These are phyloP conservation scores for Rostrohypoxylon terebratum DNA, from an alignment of 495 filamentous ascomycete species.

Conservation along the genomic window DNA sequence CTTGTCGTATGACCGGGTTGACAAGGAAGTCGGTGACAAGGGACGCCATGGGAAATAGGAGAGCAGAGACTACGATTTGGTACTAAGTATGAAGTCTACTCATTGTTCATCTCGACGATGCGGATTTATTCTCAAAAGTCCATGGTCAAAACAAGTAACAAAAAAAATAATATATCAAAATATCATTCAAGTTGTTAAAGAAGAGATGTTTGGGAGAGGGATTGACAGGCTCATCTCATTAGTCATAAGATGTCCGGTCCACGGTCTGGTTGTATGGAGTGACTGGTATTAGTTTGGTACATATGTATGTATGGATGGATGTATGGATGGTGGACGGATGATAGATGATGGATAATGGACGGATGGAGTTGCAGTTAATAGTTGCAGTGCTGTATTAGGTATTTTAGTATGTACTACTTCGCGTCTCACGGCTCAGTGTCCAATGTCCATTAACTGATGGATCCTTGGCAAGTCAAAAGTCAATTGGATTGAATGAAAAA, in stretches of 20 bases:
- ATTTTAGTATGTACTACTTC: neutral
- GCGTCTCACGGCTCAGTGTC: neutral
- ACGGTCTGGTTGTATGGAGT: neutral
- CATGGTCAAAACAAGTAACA: neutral
- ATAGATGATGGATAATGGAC: too few relatives aligned
- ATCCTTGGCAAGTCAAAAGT: neutral
- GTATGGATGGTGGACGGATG: neutral
- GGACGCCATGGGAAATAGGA: constrained; percentile 70
- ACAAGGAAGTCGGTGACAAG: constrained; percentile 79
- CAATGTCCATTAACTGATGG: too few relatives aligned
- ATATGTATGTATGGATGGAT: too few relatives aligned
- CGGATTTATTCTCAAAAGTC: neutral
- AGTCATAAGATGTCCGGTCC: constrained; percentile 14
- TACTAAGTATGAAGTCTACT: constrained; percentile 19
- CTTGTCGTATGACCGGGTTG: constrained; percentile 80
- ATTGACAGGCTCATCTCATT: neutral
- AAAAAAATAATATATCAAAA: neutral
- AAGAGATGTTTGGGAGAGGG: constrained; percentile 10
- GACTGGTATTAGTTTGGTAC: too few relatives aligned
- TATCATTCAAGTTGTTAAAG: neutral
- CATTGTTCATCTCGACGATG: constrained; percentile 26
- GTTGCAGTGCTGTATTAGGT: too few relatives aligned
- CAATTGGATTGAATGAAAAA: constrained; percentile 23
- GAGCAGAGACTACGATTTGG: constrained; percentile 2
- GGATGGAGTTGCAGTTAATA: neutral